Percentiles rank a stretch among this genome's conserved stretches.
Conservation (phyloP, 805 yeast genomes). For the Ogataea allantospora region DNA sequence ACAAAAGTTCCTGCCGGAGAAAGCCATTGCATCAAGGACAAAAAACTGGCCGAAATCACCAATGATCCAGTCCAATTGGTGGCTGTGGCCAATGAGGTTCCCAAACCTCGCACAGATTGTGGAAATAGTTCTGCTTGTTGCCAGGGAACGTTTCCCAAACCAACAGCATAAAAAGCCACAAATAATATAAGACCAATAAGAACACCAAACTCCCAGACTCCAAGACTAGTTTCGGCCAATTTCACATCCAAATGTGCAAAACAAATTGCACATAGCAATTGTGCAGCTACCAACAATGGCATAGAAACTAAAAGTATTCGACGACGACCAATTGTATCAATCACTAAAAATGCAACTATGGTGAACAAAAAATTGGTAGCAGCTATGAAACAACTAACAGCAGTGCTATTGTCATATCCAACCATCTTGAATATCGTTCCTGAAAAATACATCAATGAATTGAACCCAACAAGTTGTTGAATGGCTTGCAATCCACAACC, state of each 20-base stretch:
- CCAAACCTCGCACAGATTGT: constrained; percentile 52
- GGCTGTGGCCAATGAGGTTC: constrained; percentile 38
- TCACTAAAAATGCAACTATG: constrained; percentile 45
- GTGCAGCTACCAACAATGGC: constrained; percentile 45
- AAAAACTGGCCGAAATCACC: constrained; percentile 49
- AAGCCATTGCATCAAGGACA: constrained; percentile 50
- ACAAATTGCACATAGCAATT: constrained; percentile 51
- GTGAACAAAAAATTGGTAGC: constrained; percentile 57
- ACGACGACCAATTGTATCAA: constrained; percentile 53
- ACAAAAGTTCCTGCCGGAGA: constrained; percentile 52
- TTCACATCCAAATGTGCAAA: constrained; percentile 43
- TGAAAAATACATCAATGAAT: constrained; percentile 56
- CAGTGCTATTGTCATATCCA: constrained; percentile 51
- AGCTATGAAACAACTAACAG: constrained; percentile 53
- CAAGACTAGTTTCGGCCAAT: constrained; percentile 28
- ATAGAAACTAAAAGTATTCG: constrained; percentile 44
- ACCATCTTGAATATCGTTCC: constrained; percentile 53
- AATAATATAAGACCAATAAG: constrained; percentile 47
- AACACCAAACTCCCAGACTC: constrained; percentile 43
- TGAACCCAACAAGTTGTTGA: constrained; percentile 58
- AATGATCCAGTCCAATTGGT: constrained; percentile 54
- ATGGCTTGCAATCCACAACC: constrained; percentile 58
- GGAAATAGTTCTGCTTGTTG: constrained; percentile 57
- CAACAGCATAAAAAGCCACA: constrained; percentile 53
- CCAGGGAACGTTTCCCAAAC: constrained; percentile 59